These are phyloP conservation scores for Primulina huaijiensis DNA, from an alignment of 257 asterid species.

Conservation along the genomic window DNA sequence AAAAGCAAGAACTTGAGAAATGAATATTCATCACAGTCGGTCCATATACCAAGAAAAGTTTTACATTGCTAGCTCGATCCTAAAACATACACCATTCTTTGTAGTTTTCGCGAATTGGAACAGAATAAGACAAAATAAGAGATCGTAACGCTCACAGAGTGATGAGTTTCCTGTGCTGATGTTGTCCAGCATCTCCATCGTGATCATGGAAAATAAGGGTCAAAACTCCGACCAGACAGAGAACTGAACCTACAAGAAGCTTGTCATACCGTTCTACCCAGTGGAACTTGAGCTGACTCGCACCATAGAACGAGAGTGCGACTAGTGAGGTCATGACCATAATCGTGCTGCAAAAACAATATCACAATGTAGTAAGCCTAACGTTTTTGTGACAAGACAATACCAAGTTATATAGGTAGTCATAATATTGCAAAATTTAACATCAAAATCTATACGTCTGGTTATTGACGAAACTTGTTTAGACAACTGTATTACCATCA, in stretches of 20 bases:
- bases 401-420: neutral
- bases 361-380: neutral
- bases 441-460: no score
- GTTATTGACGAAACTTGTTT: neutral
- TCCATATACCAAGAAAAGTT: neutral
- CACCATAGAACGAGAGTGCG: slow-evolving; percentile 95
- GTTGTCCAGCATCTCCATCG: slow-evolving; percentile 42
- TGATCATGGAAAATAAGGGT: slow-evolving; percentile 89
- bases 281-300: slow-evolving; percentile 97
- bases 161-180: slow-evolving; percentile 63
- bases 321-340: slow-evolving; percentile 93
- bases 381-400: neutral
- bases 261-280: slow-evolving; percentile 97
- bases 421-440: neutral
- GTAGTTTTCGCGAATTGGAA: neutral
- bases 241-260: slow-evolving; percentile 92
- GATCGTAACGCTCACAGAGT: slow-evolving; percentile 26
- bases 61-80: neutral
- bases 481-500: neutral
- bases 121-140: no score
- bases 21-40: no score
- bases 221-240: slow-evolving; percentile 81
- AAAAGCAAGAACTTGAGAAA: no score
- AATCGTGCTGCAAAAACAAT: slow-evolving; percentile 62
- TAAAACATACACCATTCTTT: neutral